A percentile compares a stretch with the other conserved stretches of the same genome.
phyloP scores from a whole-genome alignment of 2,329 filamentous ascomycete genomes.

The Fusarium phyllophilum region DNA sequence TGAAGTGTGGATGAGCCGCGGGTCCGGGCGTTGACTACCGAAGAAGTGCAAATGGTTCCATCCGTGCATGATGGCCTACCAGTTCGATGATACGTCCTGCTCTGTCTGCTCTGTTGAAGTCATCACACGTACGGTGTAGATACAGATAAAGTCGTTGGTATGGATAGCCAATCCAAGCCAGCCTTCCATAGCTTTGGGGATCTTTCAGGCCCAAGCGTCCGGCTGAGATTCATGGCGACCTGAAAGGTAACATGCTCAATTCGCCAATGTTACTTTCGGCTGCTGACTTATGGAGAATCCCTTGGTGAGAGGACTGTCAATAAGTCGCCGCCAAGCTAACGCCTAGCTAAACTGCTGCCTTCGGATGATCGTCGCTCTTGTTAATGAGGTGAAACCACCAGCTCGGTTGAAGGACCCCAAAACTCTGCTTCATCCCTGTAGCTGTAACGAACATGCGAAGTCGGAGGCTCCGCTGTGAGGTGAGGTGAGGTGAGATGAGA shows the following conservation, averaged over 20 bases:
- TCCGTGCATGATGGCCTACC: slow-evolving; percentile 9
- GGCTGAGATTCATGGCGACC: slow-evolving; percentile 24
- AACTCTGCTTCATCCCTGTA: slow-evolving; percentile 16
- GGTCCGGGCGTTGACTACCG: slow-evolving; percentile 32
- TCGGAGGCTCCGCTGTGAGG: slow-evolving; percentile 20
- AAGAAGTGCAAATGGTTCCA: slow-evolving; percentile 14
- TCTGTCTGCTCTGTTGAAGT: neutral
- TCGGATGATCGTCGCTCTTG: slow-evolving; percentile 26
- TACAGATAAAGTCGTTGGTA: slow-evolving; percentile 2
- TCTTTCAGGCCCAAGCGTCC: slow-evolving; percentile 21
- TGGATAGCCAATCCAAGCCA: neutral
- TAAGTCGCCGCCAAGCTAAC: slow-evolving; percentile 4
- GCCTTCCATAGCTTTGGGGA: slow-evolving; percentile 15
- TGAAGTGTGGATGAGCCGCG: slow-evolving; percentile 21
- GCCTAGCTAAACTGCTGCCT: slow-evolving; percentile 17
- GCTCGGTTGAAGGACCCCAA: slow-evolving; percentile 26
- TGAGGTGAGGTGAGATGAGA: slow-evolving; percentile 26
- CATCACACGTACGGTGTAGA: slow-evolving; percentile 27
- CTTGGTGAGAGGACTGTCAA: slow-evolving; percentile 19
- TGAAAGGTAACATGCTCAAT: slow-evolving; percentile 26
- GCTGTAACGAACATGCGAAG: slow-evolving; percentile 10
- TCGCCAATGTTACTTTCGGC: slow-evolving; percentile 25
- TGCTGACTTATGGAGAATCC: slow-evolving; percentile 25
- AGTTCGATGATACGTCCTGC: neutral
- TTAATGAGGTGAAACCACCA: slow-evolving; percentile 34